phyloP scores from a whole-genome alignment of 2,329 filamentous ascomycete species.

The Microsporum audouinii region DNA sequence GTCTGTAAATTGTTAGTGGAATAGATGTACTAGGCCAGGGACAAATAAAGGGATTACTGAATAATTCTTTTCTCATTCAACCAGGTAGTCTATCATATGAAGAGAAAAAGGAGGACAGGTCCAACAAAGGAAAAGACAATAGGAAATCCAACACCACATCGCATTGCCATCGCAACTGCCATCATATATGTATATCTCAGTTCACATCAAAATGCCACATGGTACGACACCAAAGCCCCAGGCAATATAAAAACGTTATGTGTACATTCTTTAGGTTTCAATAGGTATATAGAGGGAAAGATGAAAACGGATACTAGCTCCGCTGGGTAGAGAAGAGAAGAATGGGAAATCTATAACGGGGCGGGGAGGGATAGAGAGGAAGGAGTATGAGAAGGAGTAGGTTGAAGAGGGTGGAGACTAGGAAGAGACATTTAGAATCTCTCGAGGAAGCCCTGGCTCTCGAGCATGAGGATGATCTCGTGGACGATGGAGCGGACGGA shows the following conservation, averaged over 20 bases:
- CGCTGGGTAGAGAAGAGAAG: not conserved
- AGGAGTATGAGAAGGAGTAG: not conserved
- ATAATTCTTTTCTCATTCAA: not conserved
- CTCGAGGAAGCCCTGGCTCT: constrained; percentile 80
- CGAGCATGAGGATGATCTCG: constrained; percentile 86
- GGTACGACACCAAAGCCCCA: not conserved
- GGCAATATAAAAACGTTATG: not conserved
- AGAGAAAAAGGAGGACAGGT: not conserved
- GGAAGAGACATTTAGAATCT: constrained; percentile 34
- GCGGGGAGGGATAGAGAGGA: not conserved
- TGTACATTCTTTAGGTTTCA: not conserved
- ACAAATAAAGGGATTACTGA: not conserved
- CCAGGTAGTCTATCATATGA: not conserved
- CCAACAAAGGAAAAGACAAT: not conserved
- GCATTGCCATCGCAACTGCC: not conserved
- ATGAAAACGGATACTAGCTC: not conserved
- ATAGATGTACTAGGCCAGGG: too few species aligned
- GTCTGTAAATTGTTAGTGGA: not conserved
- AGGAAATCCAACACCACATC: constrained; percentile 2
- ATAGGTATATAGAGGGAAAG: not conserved
- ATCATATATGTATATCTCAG: not conserved
- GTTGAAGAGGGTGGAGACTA: not conserved
- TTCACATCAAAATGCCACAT: not conserved
- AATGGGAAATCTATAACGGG: not conserved
- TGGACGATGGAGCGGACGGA: constrained; percentile 88